These are phyloP conservation scores for Musa acuminata DNA, from an alignment of 176 grass and related monocot species.

Conservation along the genomic window DNA sequence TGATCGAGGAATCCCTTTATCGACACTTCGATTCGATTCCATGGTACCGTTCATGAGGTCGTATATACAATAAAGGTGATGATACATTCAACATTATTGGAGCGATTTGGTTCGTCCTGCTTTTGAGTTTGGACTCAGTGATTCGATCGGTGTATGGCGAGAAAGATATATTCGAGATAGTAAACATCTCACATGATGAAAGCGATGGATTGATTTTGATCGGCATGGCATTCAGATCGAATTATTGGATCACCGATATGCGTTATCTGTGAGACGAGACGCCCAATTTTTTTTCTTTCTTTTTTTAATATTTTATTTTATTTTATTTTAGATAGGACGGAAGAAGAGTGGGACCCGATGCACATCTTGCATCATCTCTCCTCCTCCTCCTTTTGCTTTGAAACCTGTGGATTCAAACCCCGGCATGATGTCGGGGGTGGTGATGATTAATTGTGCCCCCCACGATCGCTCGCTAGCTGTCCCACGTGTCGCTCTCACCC, in stretches of 20 bases:
- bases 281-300: too few species aligned
- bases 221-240: neutral
- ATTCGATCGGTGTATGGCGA: too few species aligned
- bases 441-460: conserved; percentile 18
- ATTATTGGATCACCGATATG: neutral
- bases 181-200: conserved; percentile 3
- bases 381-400: neutral
- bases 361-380: neutral
- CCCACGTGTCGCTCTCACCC: conserved; percentile 8
- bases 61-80: too few species aligned
- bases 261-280: too few species aligned
- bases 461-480: conserved; percentile 18
- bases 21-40: too few species aligned
- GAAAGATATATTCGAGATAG: neutral
- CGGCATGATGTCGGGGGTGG: conserved; percentile 7
- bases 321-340: too few species aligned
- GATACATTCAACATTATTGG: too few species aligned
- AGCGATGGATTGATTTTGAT: neutral
- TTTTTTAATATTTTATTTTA: too few species aligned
- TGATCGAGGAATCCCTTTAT: too few species aligned
- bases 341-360: neutral
- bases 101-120: too few species aligned
- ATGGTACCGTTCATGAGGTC: too few species aligned
- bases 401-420: conserved; percentile 7
- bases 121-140: too few species aligned